Conservation (phyloP, 331 rosid genomes). For the Dryas integrifolia region DNA sequence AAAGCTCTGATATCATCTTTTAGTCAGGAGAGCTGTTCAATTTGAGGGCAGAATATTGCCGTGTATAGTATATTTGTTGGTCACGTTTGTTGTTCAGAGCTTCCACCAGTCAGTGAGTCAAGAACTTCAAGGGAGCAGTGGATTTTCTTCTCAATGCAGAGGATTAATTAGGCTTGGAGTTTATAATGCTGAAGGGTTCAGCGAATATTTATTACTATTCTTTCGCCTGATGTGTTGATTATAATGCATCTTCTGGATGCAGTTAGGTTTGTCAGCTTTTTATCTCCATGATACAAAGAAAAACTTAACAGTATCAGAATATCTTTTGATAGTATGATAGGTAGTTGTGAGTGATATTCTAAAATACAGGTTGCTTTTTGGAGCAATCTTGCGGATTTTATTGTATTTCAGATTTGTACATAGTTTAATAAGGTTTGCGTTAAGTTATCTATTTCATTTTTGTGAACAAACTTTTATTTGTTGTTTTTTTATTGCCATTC, state of each 20-base stretch:
- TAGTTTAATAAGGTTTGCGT: too few relatives aligned
- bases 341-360: not conserved
- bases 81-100: not conserved
- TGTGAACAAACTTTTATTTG: too few relatives aligned
- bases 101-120: not conserved
- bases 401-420: not conserved
- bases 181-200: not conserved
- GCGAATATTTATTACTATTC: not conserved
- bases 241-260: not conserved
- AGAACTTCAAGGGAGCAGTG: not conserved
- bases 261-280: not conserved
- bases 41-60: slow-evolving; percentile 1
- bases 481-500: too few relatives aligned
- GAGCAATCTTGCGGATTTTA: not conserved
- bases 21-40: not conserved
- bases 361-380: not conserved
- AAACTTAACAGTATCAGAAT: not conserved
- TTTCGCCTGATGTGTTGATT: not conserved
- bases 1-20: not conserved
- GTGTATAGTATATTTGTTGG: not conserved
- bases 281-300: not conserved
- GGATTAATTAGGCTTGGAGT: not conserved
- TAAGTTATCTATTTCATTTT: too few relatives aligned
- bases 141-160: not conserved
- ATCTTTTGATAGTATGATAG: not conserved